Base-by-base conservation (phyloP, 768 basidiomycete genomes). In the Mycena haematopus region DNA sequence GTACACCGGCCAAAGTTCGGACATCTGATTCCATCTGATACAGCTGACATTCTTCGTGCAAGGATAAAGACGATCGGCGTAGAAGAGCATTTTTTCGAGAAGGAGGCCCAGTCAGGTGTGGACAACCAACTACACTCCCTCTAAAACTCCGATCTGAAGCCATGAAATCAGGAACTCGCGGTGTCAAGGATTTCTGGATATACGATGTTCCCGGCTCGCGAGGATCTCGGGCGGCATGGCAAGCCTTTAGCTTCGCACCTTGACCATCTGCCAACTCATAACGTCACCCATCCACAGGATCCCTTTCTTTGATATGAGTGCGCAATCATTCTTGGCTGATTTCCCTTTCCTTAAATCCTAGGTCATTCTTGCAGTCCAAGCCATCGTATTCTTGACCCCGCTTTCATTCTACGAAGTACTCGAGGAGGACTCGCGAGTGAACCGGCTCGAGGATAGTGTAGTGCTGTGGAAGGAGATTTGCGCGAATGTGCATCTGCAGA, bases 321-420 rank as follows among this genome's bases (percentile, higher is more conserved):
- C n/a, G 56, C 21, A 3, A 2, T 24, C 17, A 17, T 73, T 46
- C 14, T 57, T 10, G 19, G n/a, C 33, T 7, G 5, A 35, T 36
- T 56, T 27, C 22, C 38, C 45, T 40, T 38, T 50, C 46, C 27
- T 52, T 22, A 38, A 5, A 31, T 31, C 29, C 24, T 6, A 0
- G 25, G 19, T 6, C 21, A 9, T 24, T 11, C 2, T 31, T 22
- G 3, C 58, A 86, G 89, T 91, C 9, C 84, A 91, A 73, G 89
- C 90, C 0, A 91, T 93, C 67, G 83, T 93, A 38, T 93, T 93
- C 74, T 81, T 93, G n/a, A 92, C 89, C 0, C 91, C 91, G 0
- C 80, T 93, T 1, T 80, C 86, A 0, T 91, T 92, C 70, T 87
- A 93, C 68, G 85, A 90, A 67, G 80, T 82, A 42, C 85, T 93